Conservation (phyloP, 768 basidiomycete species). For the Phaffia tasmanica region DNA sequence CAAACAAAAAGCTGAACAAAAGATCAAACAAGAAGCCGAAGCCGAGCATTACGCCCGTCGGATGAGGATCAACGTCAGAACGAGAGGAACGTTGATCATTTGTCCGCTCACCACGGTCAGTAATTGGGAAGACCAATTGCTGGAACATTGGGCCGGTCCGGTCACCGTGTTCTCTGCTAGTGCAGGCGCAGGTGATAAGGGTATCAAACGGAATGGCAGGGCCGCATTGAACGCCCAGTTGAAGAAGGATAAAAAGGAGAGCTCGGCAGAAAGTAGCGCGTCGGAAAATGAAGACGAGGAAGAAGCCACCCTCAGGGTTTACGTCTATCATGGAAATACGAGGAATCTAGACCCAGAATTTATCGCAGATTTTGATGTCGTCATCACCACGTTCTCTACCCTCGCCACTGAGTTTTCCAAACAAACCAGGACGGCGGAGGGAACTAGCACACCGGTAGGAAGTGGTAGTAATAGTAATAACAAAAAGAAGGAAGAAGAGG, state of each 20-base stretch:
- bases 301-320: slow-evolving; percentile 44
- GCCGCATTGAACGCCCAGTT: neutral
- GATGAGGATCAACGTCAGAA: slow-evolving; percentile 41
- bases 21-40: slow-evolving; percentile 55
- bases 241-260: slow-evolving; percentile 13
- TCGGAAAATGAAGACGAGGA: slow-evolving; percentile 18
- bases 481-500: slow-evolving; percentile 18
- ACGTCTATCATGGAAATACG: slow-evolving; percentile 89
- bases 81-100: slow-evolving; percentile 85
- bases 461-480: neutral
- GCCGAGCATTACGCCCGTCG: slow-evolving; percentile 47
- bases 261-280: neutral
- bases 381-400: slow-evolving; percentile 94
- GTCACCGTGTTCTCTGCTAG: slow-evolving; percentile 59
- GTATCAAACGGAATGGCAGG: slow-evolving; percentile 1
- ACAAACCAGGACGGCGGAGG: slow-evolving; percentile 56
- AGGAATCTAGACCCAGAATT: slow-evolving; percentile 75
- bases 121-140: slow-evolving; percentile 98
- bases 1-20: slow-evolving; percentile 58
- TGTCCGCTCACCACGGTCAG: slow-evolving; percentile 93
- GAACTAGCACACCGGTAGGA: slow-evolving; percentile 46
- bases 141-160: slow-evolving; percentile 88
- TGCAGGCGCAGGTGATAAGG: neutral
- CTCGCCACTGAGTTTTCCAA: slow-evolving; percentile 90
- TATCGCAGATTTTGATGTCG: slow-evolving; percentile 87